Conservation (phyloP, 2,329 filamentous ascomycete genomes). For the Aspergillus hortae region DNA sequence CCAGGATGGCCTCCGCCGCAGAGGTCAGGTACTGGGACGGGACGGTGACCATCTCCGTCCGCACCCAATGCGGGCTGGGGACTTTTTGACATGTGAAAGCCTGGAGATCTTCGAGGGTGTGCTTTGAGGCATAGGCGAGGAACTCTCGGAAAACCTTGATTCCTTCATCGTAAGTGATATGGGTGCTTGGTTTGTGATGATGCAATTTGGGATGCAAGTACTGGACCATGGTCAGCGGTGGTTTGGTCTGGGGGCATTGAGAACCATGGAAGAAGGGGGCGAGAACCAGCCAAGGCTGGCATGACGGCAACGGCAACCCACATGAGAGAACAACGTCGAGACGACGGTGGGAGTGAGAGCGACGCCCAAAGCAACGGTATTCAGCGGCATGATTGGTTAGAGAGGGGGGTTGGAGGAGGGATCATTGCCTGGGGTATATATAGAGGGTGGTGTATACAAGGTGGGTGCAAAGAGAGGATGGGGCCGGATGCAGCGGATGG, state of each 20-base stretch:
- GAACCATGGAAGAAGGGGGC: neutral
- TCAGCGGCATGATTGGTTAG: constrained; percentile 57
- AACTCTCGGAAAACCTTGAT: constrained; percentile 84
- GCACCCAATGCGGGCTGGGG: constrained; percentile 83
- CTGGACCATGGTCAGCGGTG: constrained; percentile 41
- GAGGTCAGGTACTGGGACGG: constrained; percentile 59
- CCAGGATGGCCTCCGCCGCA: constrained; percentile 64
- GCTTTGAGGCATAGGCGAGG: constrained; percentile 76
- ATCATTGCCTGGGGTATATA: neutral
- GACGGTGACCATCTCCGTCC: constrained; percentile 67
- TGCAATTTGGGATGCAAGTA: constrained; percentile 77
- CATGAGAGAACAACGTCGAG: constrained; percentile 81
- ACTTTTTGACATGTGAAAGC: constrained; percentile 90
- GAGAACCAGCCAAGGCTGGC: neutral
- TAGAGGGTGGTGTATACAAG: neutral
- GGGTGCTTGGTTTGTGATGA: constrained; percentile 76
- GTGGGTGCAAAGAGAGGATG: neutral
- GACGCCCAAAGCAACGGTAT: constrained; percentile 75
- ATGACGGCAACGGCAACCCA: constrained; percentile 42
- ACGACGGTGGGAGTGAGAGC: constrained; percentile 86
- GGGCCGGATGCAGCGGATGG: neutral
- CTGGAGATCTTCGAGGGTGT: constrained; percentile 91
- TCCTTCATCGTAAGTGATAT: constrained; percentile 92
- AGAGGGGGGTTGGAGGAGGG: neutral
- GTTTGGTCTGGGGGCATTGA: constrained; percentile 7